phyloP scores from a whole-genome alignment of 1,139 yeast genomes.

The Zhuliangozyma parablackwelliae region DNA sequence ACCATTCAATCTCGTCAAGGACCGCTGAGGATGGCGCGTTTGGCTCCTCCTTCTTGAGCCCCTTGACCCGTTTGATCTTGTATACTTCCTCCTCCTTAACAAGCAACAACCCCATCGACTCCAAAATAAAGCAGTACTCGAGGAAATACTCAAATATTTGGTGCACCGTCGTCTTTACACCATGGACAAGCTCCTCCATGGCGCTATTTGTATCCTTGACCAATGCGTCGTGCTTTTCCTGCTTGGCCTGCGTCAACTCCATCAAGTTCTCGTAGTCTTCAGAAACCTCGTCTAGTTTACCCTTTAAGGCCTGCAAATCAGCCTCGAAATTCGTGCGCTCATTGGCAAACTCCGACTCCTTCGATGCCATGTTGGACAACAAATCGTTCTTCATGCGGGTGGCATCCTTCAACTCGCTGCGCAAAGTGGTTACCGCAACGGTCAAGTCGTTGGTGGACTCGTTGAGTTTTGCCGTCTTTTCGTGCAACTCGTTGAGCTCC shows the following conservation, averaged over 20 bases:
- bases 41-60: slow-evolving; percentile 35
- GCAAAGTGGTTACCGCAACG: slow-evolving; percentile 19
- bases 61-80: slow-evolving; percentile 65
- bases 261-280: slow-evolving; percentile 54
- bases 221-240: slow-evolving; percentile 24
- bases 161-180: slow-evolving; percentile 17
- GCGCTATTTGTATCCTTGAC: slow-evolving; percentile 24
- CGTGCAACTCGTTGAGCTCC: slow-evolving; percentile 26
- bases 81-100: slow-evolving; percentile 33
- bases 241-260: slow-evolving; percentile 31
- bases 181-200: slow-evolving; percentile 16
- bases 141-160: slow-evolving; percentile 26
- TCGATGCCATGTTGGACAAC: slow-evolving; percentile 59
- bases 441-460: slow-evolving; percentile 15
- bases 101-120: slow-evolving; percentile 72
- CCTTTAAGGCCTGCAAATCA: slow-evolving; percentile 43
- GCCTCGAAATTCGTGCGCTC: slow-evolving; percentile 49
- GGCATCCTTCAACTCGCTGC: slow-evolving; percentile 26
- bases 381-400: slow-evolving; percentile 54
- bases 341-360: slow-evolving; percentile 54
- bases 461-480: slow-evolving; percentile 17
- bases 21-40: slow-evolving; percentile 27
- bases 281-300: slow-evolving; percentile 26
- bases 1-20: slow-evolving; percentile 21
- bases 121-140: slow-evolving; percentile 60